These are phyloP conservation scores for Delphinella strobiligena DNA, from an alignment of 2,329 filamentous ascomycete species.

Conservation along the genomic window DNA sequence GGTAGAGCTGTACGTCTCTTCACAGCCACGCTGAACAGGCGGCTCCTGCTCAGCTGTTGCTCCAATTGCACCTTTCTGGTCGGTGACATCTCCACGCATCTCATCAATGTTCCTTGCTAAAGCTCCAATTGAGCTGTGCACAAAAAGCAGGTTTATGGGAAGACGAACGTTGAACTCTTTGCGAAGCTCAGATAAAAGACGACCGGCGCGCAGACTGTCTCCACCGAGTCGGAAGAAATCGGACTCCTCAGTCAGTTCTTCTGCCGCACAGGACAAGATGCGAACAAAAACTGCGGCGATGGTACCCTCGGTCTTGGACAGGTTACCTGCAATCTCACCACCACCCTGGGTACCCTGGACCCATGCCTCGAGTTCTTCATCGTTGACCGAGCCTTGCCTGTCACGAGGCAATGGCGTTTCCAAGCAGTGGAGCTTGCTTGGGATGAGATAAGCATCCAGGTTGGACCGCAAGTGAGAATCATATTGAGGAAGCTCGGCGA, in stretches of 20 bases:
- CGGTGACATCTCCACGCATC: slow-evolving; percentile 3
- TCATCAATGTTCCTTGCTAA: slow-evolving; percentile 29
- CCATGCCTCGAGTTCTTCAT: slow-evolving; percentile 10
- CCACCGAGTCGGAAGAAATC: slow-evolving; percentile 44
- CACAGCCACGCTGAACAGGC: slow-evolving; percentile 19
- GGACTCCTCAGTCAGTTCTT: slow-evolving; percentile 28
- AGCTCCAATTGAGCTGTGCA: slow-evolving; percentile 31
- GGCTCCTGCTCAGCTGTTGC: slow-evolving; percentile 10
- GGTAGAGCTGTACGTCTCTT: slow-evolving; percentile 36
- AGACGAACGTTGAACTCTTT: slow-evolving; percentile 37
- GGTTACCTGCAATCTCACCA: slow-evolving; percentile 7
- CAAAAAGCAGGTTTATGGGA: slow-evolving; percentile 41
- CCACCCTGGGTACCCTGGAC: neutral
- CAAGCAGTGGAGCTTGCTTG: slow-evolving; percentile 16
- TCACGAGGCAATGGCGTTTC: slow-evolving; percentile 16
- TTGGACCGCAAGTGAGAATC: slow-evolving; percentile 11
- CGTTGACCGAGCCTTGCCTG: slow-evolving; percentile 15
- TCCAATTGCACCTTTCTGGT: slow-evolving; percentile 5
- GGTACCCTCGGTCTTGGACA: slow-evolving; percentile 21
- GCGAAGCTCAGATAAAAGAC: slow-evolving; percentile 40
- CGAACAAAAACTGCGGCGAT: slow-evolving; percentile 35
- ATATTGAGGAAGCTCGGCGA: slow-evolving; percentile 7
- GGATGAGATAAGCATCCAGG: slow-evolving; percentile 19
- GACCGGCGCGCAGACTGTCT: slow-evolving; percentile 42
- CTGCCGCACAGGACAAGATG: slow-evolving; percentile 29